A percentile compares a stretch with the other conserved stretches of the same genome.
Conservation (phyloP, 805 yeast species). For the Wickerhamiella alocasiicola region DNA sequence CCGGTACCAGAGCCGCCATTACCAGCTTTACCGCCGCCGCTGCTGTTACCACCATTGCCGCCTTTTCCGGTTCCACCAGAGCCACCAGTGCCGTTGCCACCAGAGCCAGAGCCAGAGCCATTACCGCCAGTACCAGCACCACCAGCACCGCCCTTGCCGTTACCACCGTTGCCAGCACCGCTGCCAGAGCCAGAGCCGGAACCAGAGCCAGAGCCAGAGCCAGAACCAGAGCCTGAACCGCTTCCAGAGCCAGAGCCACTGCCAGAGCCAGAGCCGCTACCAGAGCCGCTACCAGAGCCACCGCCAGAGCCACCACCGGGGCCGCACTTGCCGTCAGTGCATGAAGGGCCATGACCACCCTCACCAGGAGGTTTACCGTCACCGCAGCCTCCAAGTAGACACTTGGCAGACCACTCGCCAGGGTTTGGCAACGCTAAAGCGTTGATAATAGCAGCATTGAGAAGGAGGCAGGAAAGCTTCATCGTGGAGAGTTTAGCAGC, state of each 20-base stretch:
- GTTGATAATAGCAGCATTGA: neutral
- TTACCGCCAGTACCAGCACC: neutral
- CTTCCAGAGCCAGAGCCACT: neutral
- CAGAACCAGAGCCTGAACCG: no score
- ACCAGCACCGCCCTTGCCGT: neutral
- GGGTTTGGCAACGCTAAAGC: slow-evolving; percentile 1
- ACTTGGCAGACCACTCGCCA: neutral
- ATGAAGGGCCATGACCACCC: neutral
- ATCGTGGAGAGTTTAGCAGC: neutral
- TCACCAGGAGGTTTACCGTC: neutral
- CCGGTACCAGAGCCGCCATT: neutral
- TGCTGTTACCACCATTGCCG: neutral
- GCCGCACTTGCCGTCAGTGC: neutral
- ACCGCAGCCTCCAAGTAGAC: neutral
- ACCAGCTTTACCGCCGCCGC: neutral
- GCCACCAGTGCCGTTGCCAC: neutral
- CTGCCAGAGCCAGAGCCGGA: neutral
- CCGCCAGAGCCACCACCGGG: slow-evolving; percentile 1
- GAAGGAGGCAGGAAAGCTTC: neutral
- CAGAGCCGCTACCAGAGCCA: neutral
- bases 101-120: neutral
- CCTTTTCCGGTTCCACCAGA: neutral
- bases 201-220: no score
- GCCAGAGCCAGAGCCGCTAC: neutral
- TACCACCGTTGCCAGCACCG: neutral